Base-by-base conservation (phyloP, 371 early-diverging fungal genomes). In the Mortierella sp. region DNA sequence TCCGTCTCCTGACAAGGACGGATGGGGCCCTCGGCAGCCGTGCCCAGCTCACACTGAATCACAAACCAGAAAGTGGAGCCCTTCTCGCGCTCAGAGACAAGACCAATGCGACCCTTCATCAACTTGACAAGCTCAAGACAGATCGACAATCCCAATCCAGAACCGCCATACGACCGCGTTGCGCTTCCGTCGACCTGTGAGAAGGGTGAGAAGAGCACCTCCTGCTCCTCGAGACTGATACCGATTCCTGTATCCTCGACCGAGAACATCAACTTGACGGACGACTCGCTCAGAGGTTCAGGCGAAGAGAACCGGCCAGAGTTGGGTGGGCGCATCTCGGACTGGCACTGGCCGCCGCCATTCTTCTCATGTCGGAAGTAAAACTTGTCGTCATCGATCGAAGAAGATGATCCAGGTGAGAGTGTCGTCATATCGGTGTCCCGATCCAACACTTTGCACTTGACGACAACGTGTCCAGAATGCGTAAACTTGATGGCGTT, bases 401-500 rank as follows among this genome's bases (percentile, higher is more conserved):
- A 48, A 16, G 48, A 46, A 3, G 75, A 61, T 6, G 80, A 74
- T 34, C 69, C 69, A 34, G 71, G 13, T 6, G 77, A 50, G 26
- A 74, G 34, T 3, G 72, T 69, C 31, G 73, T 24, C 79, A 73
- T 54, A 2, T 86, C 82, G n/a, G 79, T 70, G 44, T 81, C 86
- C 43, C 79, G 69, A 26, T 81, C 82, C 10, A 81, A 72, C 43
- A 81, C 77, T 34, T 77, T 74, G 46, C 82, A 82, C 10, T 70
- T 85, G 43, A 93, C 91, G 1, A 88, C 82, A 3, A 93, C 91
- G 71, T 91, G 91, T 19, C 94, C 94, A 44, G 90, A 72, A 71
- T 92, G 91, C 0, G 94, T 94, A 71, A 94, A 94, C 77, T 94
- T 94, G 83, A 94, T 91, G 14, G 94, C 93, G 71, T 94, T 94